Evolutionary conservation across 352 stramenopile species (phyloP), one percentile per base, ranked within the genome.

Genomic region (Pythium chondricola): DNA sequence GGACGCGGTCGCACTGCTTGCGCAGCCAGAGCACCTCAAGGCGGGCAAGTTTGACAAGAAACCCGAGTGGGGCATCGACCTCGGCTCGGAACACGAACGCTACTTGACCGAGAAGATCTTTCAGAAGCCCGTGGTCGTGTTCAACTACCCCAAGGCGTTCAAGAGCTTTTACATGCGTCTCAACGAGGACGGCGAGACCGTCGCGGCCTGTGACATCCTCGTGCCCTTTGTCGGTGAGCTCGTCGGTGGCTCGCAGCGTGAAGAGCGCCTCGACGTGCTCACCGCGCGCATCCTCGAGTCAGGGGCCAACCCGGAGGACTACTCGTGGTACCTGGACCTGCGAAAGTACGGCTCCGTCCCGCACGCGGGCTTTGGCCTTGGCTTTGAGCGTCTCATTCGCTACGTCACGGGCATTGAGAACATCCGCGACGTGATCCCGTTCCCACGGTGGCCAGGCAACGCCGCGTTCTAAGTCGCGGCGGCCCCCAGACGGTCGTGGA

Each of bases 91-190:
- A 63, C 95, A 99, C 65, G 96, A 99, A 68, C 81, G 95, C 26
- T 98, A 95, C 73, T 70, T 98, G 43, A 93, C 94, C 8, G 95
- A 98, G 69, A 68, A 70, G 38, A 73, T 88, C 16, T 88, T 71
- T 69, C 81, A 86, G 64, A 88, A 89, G 63, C 80, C 80, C 4
- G 93, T 98, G 7, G 98, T 99, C 70, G 93, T 99, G 51, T 98
- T 96, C 61, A 87, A 99, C 67, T 99, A 99, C 79, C 97, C 97
- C 6, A 97, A 97, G 61, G 80, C 87, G 39, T 98, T 99, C 65
- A 99, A 99, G 83, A 96, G 96, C 36, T 99, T 99, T 62, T 99
- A 99, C 82, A 99, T 99, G 97, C 83, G 96, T 41, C 74, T 98
- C 54, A 99, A 99, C 68, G 93, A 98, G 40, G 92, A 97, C 58